Percentiles rank a stretch among this genome's conserved stretches.
These are phyloP conservation scores for Nematocida major DNA, from an alignment of 371 early-diverging fungal genomes.

Conservation along the genomic window DNA sequence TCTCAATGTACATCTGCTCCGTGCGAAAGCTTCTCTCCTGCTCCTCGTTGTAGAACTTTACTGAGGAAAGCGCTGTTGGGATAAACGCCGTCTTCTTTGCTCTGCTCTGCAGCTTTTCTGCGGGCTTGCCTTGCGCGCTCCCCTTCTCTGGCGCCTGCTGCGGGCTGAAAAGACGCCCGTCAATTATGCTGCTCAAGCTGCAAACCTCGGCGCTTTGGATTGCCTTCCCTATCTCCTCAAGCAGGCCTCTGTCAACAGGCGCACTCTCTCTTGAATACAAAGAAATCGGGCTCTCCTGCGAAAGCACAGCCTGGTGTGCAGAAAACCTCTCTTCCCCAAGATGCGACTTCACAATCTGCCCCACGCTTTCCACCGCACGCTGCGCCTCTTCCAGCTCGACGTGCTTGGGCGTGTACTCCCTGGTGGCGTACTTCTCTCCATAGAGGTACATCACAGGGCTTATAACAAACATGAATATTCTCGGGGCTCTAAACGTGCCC, in stretches of 20 bases:
- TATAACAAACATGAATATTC: slow-evolving; percentile 34
- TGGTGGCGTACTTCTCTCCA: background rate
- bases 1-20: slow-evolving; percentile 54
- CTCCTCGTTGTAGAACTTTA: slow-evolving; percentile 44
- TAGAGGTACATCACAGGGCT: slow-evolving; percentile 5
- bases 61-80: slow-evolving; percentile 5
- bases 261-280: background rate
- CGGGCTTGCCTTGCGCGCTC: background rate
- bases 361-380: background rate
- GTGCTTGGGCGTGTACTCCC: background rate
- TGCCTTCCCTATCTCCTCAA: background rate
- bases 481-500: slow-evolving; percentile 24
- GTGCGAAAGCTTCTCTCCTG: slow-evolving; percentile 35
- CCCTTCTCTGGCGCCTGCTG: background rate
- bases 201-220: background rate
- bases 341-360: background rate
- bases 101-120: too few relatives aligned
- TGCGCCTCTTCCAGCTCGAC: background rate
- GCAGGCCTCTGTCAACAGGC: background rate
- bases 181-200: slow-evolving; percentile 6
- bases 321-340: background rate
- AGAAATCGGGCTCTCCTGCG: background rate
- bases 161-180: slow-evolving; percentile 10
- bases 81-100: background rate
- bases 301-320: background rate